Conservation (phyloP, 352 stramenopile genomes). For the Pythium angustatum region DNA sequence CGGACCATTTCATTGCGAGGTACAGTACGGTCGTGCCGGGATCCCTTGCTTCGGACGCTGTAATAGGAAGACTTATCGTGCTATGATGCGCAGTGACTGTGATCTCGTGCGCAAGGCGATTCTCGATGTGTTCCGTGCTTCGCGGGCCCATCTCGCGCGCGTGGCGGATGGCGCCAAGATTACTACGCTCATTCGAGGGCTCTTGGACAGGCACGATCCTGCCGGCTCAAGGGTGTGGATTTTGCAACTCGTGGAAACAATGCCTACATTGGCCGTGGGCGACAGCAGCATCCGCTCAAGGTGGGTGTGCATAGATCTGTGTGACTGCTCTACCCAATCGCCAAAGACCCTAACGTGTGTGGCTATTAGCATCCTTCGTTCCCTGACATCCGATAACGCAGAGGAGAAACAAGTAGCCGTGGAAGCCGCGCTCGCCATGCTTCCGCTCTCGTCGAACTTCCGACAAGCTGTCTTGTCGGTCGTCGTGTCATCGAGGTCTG, state of each 20-base stretch:
- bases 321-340: background rate
- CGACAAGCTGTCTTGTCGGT: background rate
- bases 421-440: background rate
- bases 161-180: constrained; percentile 50
- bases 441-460: background rate
- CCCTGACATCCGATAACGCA: background rate
- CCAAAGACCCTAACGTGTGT: background rate
- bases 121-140: constrained; percentile 42
- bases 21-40: constrained; percentile 17
- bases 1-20: constrained; percentile 52
- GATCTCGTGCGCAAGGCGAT: constrained; percentile 40
- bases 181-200: constrained; percentile 7
- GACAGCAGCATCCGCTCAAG: constrained; percentile 33
- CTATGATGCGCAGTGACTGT: constrained; percentile 32
- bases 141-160: constrained; percentile 43
- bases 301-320: constrained; percentile 18
- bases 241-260: constrained; percentile 45
- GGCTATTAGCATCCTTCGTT: background rate
- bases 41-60: background rate
- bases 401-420: background rate
- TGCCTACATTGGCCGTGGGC: constrained; percentile 39
- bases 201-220: constrained; percentile 22
- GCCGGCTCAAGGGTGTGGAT: constrained; percentile 20
- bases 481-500: background rate
- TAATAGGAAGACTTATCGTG: background rate